Evolutionary conservation across 176 grass and related monocot genomes (phyloP), one percentile per base, ranked within the genome.

Genomic region (Musa troglodytarum): DNA sequence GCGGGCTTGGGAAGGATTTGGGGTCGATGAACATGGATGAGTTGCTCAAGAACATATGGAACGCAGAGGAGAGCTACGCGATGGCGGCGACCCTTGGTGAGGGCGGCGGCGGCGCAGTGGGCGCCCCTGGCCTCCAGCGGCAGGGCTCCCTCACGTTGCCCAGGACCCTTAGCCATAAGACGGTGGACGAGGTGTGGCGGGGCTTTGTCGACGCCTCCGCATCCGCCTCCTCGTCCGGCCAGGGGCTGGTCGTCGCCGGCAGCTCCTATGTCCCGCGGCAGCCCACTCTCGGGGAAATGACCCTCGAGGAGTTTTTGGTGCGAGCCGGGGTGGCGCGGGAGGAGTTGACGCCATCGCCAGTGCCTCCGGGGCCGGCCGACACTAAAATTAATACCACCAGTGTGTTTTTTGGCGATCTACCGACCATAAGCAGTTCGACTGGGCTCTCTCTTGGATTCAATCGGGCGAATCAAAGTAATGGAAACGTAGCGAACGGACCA

Each of bases 11-110:
- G 5, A 98, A 91, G 88, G 90, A 98, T 11, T 93, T 91, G 55
- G 74, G 90, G 17, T 98, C 94, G 52, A 91, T 93, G 94, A 93
- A 97, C 72, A 93, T 97, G 94, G 94, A 97, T 70, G 93, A 96
- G 81, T 78, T 96, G 61, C 82, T 96, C 50, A 89, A 91, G 79
- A 96, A 78, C 85, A 96, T 96, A 81, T 96, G 93, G 93, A 96
- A 79, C 11, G 90, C 89, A 3, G 93, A 96, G 87, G 90, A 92
- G 81, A 88, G 81, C 85, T 90, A 90, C 54, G 89, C 80, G 65
- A 92, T 92, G 83, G 81, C 81, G 2, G 28, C 8, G 3, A 81
- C 79, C 11, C 74, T 21, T 76, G 6, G 20, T 14, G 20, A 22
- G 21, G 28, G 63, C 11, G 10, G 80, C 49, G 49, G 14, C 19